Base-by-base conservation (phyloP, 371 early-diverging fungal genomes). In the Lichtheimia ramosa region DNA sequence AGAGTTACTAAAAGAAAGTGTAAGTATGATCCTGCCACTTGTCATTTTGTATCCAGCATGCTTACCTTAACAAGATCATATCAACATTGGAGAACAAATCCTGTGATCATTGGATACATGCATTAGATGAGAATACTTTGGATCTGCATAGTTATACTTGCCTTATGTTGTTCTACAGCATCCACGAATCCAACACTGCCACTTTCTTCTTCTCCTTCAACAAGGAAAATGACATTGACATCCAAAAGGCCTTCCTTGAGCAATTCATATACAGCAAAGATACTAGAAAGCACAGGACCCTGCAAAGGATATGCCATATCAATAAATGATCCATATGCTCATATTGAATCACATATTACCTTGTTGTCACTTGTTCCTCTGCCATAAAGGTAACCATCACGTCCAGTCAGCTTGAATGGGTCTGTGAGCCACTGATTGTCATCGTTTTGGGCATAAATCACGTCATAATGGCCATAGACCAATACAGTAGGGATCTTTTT, bases 391-490 rank as follows among this genome's bases (percentile, higher is more conserved):
- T 89, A 89, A 3, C 92, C 92, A 65, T 91, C 84, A 56, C 81
- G 81, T 2, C 84, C 86, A 27, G 81, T 69, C 4, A 80, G 53
- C 27, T 63, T 65, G 24, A 81, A 80, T 5, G 77, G 79, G 39
- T 80, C 72, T 18, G 66, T 71, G 3, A 65, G 58, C 79, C 93
- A 93, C 51, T 79, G 75, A 14, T 69, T 62, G 10, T 69, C 70
- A 54, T 74, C 73, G 59, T 77, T 74, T 51, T 87, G 84, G 7
- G 89, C 91, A 2, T 85, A 71, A 66, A 90, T 87, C 8, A 93
- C 93, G 66, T 93, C 93, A 61, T 93, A 93, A 69, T 93, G 93
- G 0, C 93, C 93, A 69, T 93, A 93, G 10, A 92, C 81, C 24
- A 93, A 68, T 0, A 92, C 83, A 20, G 90, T 89, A 18, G 54